Evolutionary conservation across 2,329 filamentous ascomycete genomes (phyloP).

Genomic region (Chrysosporium keratinophilum): DNA sequence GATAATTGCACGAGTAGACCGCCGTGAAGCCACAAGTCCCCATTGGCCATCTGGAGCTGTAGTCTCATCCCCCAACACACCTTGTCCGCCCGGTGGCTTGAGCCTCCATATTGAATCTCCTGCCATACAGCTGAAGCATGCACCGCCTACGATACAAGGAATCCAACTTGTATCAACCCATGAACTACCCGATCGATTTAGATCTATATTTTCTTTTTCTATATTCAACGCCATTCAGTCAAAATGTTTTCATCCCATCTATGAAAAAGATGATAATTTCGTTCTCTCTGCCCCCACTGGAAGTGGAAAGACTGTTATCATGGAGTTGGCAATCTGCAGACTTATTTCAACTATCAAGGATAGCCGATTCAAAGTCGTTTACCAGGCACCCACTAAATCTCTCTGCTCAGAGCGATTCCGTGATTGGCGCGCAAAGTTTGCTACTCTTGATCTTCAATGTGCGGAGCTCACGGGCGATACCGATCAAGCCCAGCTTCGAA

Average conservation of each 20-base stretch:
- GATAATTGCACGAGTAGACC: slow-evolving; percentile 4
- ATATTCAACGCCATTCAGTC: slow-evolving; percentile 77
- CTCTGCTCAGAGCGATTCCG: slow-evolving; percentile 65
- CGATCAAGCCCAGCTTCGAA: slow-evolving; percentile 53
- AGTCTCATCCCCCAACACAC: slow-evolving; percentile 3
- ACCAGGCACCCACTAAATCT: slow-evolving; percentile 76
- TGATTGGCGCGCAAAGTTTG: slow-evolving; percentile 71
- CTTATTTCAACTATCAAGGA: slow-evolving; percentile 48
- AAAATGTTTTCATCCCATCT: slow-evolving; percentile 60
- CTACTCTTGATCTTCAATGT: slow-evolving; percentile 54
- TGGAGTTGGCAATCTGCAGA: slow-evolving; percentile 73
- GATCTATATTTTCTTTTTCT: slow-evolving; percentile 59
- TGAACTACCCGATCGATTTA: slow-evolving; percentile 58
- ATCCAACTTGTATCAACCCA: slow-evolving; percentile 50
- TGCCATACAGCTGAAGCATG: slow-evolving; percentile 26
- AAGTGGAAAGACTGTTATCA: slow-evolving; percentile 71
- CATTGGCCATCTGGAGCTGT: slow-evolving; percentile 8
- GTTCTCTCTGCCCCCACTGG: slow-evolving; percentile 74
- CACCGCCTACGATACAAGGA: slow-evolving; percentile 44
- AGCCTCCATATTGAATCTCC: slow-evolving; percentile 8
- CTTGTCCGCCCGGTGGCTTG: background rate
- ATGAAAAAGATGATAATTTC: slow-evolving; percentile 60
- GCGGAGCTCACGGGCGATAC: slow-evolving; percentile 77
- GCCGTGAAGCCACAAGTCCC: slow-evolving; percentile 2
- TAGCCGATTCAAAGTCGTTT: slow-evolving; percentile 67